phyloP scores from a whole-genome alignment of 2,329 filamentous ascomycete genomes.

The Coniochaeta prunicola region DNA sequence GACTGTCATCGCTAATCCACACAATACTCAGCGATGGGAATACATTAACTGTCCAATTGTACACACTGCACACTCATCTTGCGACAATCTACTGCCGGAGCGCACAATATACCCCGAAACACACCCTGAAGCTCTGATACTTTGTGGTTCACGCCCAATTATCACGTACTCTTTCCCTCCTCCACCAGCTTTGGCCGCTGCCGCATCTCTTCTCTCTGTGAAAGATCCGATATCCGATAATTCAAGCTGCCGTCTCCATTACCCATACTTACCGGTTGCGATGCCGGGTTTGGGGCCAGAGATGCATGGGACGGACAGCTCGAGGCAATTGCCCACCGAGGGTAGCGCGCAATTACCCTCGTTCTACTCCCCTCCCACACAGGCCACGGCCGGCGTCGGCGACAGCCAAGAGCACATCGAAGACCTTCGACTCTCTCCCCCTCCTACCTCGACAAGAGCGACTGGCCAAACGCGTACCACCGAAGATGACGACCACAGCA shows the following conservation, averaged over 20 bases:
- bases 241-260: not conserved
- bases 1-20: not conserved
- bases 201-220: not conserved
- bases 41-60: not conserved
- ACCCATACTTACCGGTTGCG: not conserved
- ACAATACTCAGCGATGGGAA: not conserved
- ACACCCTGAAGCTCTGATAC: no score
- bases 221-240: not conserved
- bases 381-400: conserved; percentile 13
- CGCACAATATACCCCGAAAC: not conserved
- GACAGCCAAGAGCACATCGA: conserved; percentile 10
- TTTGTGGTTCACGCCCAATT: no score
- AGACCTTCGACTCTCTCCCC: not conserved
- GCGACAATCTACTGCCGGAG: not conserved
- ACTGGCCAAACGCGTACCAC: not conserved
- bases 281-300: not conserved
- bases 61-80: not conserved
- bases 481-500: conserved; percentile 8
- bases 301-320: not conserved
- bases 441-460: not conserved
- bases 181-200: not conserved
- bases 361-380: conserved; percentile 37
- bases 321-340: conserved; percentile 18
- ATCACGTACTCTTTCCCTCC: no score
- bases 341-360: conserved; percentile 33